These are phyloP conservation scores for Botrytis sinoallii DNA, from an alignment of 2,329 filamentous ascomycete genomes.

Conservation along the genomic window DNA sequence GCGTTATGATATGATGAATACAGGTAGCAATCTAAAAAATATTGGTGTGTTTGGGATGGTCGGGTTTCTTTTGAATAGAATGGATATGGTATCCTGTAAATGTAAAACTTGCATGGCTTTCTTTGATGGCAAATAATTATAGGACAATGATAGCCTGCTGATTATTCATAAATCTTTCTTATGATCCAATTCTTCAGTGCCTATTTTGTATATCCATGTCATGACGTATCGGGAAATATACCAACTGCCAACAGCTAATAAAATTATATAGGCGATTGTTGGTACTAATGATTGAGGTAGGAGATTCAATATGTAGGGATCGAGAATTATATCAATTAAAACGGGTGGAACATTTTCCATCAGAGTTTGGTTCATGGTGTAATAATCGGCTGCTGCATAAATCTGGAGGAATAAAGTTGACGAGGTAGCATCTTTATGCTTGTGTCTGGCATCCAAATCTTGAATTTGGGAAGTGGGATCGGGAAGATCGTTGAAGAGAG, in stretches of 20 bases:
- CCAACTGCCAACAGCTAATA: slow-evolving; percentile 50
- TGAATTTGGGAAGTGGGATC: slow-evolving; percentile 22
- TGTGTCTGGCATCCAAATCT: slow-evolving; percentile 7
- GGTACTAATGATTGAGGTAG: slow-evolving; percentile 75
- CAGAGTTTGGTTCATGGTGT: slow-evolving; percentile 66
- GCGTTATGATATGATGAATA: slow-evolving; percentile 6
- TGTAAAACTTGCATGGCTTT: slow-evolving; percentile 5
- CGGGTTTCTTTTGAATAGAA: not conserved
- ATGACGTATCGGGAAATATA: slow-evolving; percentile 33
- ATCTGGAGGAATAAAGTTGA: slow-evolving; percentile 56
- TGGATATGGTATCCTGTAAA: slow-evolving; percentile 15
- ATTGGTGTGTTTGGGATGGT: slow-evolving; percentile 1
- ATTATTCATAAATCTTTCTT: slow-evolving; percentile 26
- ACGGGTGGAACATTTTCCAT: slow-evolving; percentile 76
- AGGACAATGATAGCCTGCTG: not conserved
- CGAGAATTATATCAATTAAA: slow-evolving; percentile 76
- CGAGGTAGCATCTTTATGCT: slow-evolving; percentile 23
- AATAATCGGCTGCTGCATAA: slow-evolving; percentile 78
- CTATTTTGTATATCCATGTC: slow-evolving; percentile 27
- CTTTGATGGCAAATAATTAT: not conserved
- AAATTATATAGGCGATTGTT: slow-evolving; percentile 64
- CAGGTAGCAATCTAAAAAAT: not conserved
- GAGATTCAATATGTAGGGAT: slow-evolving; percentile 77
- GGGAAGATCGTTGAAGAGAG: slow-evolving; percentile 25
- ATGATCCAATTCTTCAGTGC: not conserved